These are phyloP conservation scores for Flaveria floridana DNA, from an alignment of 140 eudicot species.

Conservation along the genomic window DNA sequence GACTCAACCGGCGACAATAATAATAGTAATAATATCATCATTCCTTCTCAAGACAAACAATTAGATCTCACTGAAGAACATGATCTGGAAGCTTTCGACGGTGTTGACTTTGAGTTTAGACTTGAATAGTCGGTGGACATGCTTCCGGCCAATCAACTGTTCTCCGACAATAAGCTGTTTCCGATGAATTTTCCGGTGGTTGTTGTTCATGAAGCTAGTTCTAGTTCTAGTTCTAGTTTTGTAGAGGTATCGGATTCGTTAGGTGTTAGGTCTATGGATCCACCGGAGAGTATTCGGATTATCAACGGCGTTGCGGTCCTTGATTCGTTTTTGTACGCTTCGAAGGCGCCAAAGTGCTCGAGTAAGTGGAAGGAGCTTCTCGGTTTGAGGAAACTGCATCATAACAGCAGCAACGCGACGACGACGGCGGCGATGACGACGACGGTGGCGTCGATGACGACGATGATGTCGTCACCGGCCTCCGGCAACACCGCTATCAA, in stretches of 20 bases:
- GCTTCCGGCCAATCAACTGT: conserved; percentile 40
- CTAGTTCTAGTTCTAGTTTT: background rate
- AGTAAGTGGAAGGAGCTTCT: conserved; percentile 77
- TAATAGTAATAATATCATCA: background rate
- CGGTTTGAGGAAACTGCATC: conserved; percentile 60
- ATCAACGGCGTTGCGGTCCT: conserved; percentile 28
- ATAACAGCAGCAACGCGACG: conserved; percentile 34
- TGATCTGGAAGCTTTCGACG: conserved; percentile 17
- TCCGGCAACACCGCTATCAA: conserved; percentile 21
- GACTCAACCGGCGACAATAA: background rate
- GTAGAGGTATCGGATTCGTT: conserved; percentile 13
- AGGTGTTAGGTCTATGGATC: conserved; percentile 26
- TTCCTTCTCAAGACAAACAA: background rate
- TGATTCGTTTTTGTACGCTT: conserved; percentile 62
- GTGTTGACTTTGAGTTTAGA: conserved; percentile 36
- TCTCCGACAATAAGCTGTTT: conserved; percentile 36
- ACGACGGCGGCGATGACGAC: too few relatives aligned
- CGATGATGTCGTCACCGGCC: conserved; percentile 29
- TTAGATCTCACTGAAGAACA: conserved; percentile 27
- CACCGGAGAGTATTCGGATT: conserved; percentile 35
- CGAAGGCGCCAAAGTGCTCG: conserved; percentile 78
- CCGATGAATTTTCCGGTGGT: conserved; percentile 26
- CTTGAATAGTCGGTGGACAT: conserved; percentile 30
- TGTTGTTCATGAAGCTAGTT: conserved; percentile 27
- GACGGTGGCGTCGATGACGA: too few relatives aligned